These are phyloP conservation scores for Rubia tinctorum DNA, from an alignment of 305 asterid species.

Conservation along the genomic window DNA sequence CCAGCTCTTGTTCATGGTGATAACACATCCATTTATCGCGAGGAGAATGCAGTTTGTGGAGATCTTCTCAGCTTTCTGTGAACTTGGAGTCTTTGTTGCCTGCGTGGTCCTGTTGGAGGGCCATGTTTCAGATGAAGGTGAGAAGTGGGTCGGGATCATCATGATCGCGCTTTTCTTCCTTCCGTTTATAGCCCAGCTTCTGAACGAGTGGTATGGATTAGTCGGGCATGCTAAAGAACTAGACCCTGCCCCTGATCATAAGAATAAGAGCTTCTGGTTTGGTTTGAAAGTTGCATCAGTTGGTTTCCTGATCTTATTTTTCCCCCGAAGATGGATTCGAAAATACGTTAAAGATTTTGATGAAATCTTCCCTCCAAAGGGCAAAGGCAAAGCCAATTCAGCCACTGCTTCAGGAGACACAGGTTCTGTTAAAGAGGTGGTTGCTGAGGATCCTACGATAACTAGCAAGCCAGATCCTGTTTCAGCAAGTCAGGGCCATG, in stretches of 20 bases:
- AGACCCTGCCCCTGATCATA: slow-evolving; percentile 34
- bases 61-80: slow-evolving; percentile 59
- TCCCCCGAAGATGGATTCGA: slow-evolving; percentile 40
- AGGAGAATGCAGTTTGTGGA: slow-evolving; percentile 80
- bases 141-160: slow-evolving; percentile 50
- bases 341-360: slow-evolving; percentile 29
- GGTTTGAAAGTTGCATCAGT: slow-evolving; percentile 56
- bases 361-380: slow-evolving; percentile 38
- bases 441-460: too few relatives aligned
- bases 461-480: too few relatives aligned
- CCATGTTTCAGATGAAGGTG: slow-evolving; percentile 35
- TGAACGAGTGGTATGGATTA: slow-evolving; percentile 65
- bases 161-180: slow-evolving; percentile 57
- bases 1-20: slow-evolving; percentile 90
- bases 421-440: slow-evolving; percentile 28
- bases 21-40: slow-evolving; percentile 89
- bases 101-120: slow-evolving; percentile 45
- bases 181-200: slow-evolving; percentile 46
- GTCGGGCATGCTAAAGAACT: slow-evolving; percentile 53
- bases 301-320: slow-evolving; percentile 53
- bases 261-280: slow-evolving; percentile 32
- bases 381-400: slow-evolving; percentile 28
- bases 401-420: slow-evolving; percentile 31
- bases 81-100: slow-evolving; percentile 48
- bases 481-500: background rate